Evolutionary conservation across 176 grass and related monocot genomes (phyloP), one percentile per base, ranked within the genome.

Genomic region (Otatea glauca): DNA sequence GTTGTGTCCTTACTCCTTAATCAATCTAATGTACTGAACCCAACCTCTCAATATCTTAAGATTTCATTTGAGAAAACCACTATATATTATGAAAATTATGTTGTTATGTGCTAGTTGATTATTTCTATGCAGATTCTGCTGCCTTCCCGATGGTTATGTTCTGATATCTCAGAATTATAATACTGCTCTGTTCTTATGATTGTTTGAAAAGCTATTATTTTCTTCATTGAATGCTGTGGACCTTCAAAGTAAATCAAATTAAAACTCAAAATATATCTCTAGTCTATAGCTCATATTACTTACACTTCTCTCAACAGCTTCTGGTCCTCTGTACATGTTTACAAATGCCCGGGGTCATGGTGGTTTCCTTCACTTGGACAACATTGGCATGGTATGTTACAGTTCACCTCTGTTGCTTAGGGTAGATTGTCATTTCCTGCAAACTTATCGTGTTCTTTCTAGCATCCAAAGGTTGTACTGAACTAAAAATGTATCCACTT

Each of bases 331-430:
- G 7, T 99, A 92, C 84, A 99, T 94, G 66, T 95, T 99, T 47
- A 91, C 84, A 41, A 99, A 99, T 77, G 69, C 88, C 6, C 88
- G 81, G 27, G 96, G 96, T 20, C 96, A 99, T 34, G 93, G 96
- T 53, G 93, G 91, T 88, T 96, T 99, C 72, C 96, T 99, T 92
- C 91, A 92, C 80, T 91, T 91, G 84, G 90, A 92, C 38, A 96
- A 80, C 58, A 74, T 89, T 78, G 88, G 80, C 17, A 89, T 50
- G 88, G 94, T 87, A 93, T 74, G 88, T 76, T 25, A 16, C 37
- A 58, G 66, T 83, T 85, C 9, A 80, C 38, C 27, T 42, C 29
- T 55, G 20, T 72, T 62, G 9, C 7, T 86, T 44, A 45, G 56
- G 20, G 32, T 77, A 68, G 55, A 25, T 34, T 35, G 16, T 51